A percentile compares a stretch with the other conserved stretches of the same genome.
These are phyloP conservation scores for Cinchona pubescens DNA, from an alignment of 257 asterid species.

Conservation along the genomic window DNA sequence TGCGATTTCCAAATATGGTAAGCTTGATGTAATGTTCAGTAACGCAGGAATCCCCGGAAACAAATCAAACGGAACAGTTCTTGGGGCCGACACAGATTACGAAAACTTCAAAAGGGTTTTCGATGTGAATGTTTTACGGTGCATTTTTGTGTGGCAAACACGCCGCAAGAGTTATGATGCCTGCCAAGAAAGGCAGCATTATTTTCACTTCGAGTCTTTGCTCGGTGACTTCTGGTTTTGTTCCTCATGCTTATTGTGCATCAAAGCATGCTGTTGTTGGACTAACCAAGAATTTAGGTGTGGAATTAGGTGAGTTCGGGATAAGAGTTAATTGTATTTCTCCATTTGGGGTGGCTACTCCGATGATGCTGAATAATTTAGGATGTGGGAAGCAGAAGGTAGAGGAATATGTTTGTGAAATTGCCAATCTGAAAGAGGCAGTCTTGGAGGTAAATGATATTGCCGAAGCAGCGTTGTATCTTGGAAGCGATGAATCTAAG, in stretches of 20 bases:
- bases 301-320: constrained; percentile 27
- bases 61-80: background rate
- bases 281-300: constrained; percentile 25
- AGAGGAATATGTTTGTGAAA: constrained; percentile 20
- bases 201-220: constrained; percentile 26
- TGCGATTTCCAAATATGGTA: constrained; percentile 18
- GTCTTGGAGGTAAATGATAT: constrained; percentile 23
- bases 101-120: constrained; percentile 23
- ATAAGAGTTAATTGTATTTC: constrained; percentile 31
- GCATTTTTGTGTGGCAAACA: constrained; percentile 32
- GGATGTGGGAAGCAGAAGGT: background rate
- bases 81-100: background rate
- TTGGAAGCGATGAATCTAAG: constrained; percentile 34
- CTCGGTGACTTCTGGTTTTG: constrained; percentile 3
- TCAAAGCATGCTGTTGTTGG: constrained; percentile 30
- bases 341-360: constrained; percentile 29
- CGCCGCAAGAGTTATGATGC: constrained; percentile 35
- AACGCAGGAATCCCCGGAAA: constrained; percentile 23
- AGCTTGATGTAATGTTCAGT: constrained; percentile 32
- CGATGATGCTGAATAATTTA: constrained; percentile 5
- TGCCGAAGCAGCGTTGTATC: constrained; percentile 32
- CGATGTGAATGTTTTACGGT: constrained; percentile 28
- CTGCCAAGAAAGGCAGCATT: constrained; percentile 25
- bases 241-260: constrained; percentile 8
- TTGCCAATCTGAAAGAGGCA: constrained; percentile 31